Evolutionary conservation across 2,329 filamentous ascomycete genomes (phyloP).

Genomic region (Aspergillus sp.): DNA sequence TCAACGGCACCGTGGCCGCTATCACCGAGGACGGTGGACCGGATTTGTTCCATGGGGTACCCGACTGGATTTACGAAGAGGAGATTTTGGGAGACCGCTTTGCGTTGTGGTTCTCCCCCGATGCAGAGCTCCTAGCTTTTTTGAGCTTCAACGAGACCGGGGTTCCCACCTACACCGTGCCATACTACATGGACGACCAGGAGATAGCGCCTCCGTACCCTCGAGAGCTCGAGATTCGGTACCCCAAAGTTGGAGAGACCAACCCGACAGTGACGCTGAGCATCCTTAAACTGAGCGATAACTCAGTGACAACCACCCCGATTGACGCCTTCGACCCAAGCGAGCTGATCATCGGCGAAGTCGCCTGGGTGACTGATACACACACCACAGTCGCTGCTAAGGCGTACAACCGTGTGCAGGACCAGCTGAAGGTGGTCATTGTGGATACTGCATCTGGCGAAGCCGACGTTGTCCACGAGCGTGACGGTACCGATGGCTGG

Average conservation of each 20-base stretch:
- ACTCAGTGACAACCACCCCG: conserved; percentile 51
- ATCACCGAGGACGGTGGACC: conserved; percentile 83
- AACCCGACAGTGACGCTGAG: conserved; percentile 69
- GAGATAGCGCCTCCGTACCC: conserved; percentile 65
- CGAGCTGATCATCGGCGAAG: conserved; percentile 69
- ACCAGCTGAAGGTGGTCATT: conserved; percentile 64
- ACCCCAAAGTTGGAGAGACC: conserved; percentile 70
- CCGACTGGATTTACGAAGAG: conserved; percentile 92
- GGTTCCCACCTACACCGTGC: conserved; percentile 67
- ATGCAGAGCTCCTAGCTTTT: conserved; percentile 84
- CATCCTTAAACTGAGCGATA: conserved; percentile 58
- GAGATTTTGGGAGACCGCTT: conserved; percentile 76
- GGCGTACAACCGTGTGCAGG: conserved; percentile 71
- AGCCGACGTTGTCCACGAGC: conserved; percentile 57
- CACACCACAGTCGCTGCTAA: conserved; percentile 67
- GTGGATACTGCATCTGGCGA: conserved; percentile 58
- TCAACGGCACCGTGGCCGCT: conserved; percentile 58
- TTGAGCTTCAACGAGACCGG: conserved; percentile 81
- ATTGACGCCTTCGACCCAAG: conserved; percentile 63
- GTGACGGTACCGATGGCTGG: conserved; percentile 66
- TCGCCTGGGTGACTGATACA: conserved; percentile 67
- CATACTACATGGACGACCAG: conserved; percentile 67
- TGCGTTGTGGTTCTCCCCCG: conserved; percentile 89
- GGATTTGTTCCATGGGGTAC: conserved; percentile 86
- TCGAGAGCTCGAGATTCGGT: conserved; percentile 64